A percentile compares a stretch with the other conserved stretches of the same genome.
Evolutionary conservation across 331 rosid species (phyloP).

Genomic region (Acacia pycnantha): DNA sequence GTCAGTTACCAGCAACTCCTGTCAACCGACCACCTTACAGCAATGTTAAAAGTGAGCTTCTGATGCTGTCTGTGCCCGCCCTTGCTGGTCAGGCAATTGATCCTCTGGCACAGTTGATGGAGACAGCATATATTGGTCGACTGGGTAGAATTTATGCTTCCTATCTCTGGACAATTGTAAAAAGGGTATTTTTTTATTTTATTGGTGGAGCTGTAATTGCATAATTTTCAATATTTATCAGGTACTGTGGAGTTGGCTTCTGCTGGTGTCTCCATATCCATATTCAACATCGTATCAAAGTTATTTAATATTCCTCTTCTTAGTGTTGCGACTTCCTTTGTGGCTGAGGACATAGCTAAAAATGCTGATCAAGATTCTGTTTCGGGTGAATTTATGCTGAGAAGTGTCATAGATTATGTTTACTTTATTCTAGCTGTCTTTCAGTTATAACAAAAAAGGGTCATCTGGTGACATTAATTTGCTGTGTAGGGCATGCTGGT

Average conservation of each 20-base stretch:
- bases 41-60: constrained; percentile 42
- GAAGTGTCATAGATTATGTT: background rate
- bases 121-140: constrained; percentile 62
- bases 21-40: background rate
- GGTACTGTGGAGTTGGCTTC: constrained; percentile 90
- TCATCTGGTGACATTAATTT: constrained; percentile 28
- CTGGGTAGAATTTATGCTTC: constrained; percentile 34
- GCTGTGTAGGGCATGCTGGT: constrained; percentile 36
- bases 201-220: background rate
- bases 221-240: constrained; percentile 22
- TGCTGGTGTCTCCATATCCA: constrained; percentile 86
- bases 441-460: background rate
- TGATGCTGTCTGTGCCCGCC: constrained; percentile 51
- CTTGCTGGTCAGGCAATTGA: constrained; percentile 65
- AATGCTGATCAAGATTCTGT: constrained; percentile 36
- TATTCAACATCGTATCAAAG: constrained; percentile 84
- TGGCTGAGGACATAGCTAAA: constrained; percentile 89
- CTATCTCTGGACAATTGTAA: background rate
- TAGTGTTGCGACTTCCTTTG: constrained; percentile 92
- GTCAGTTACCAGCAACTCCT: constrained; percentile 22
- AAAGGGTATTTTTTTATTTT: background rate
- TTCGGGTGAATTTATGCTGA: constrained; percentile 55
- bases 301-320: constrained; percentile 93
- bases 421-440: background rate
- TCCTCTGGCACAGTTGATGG: constrained; percentile 62